Base-by-base conservation (phyloP, 192 early-diverging fungal species). In the Backusella mclennaniae region DNA sequence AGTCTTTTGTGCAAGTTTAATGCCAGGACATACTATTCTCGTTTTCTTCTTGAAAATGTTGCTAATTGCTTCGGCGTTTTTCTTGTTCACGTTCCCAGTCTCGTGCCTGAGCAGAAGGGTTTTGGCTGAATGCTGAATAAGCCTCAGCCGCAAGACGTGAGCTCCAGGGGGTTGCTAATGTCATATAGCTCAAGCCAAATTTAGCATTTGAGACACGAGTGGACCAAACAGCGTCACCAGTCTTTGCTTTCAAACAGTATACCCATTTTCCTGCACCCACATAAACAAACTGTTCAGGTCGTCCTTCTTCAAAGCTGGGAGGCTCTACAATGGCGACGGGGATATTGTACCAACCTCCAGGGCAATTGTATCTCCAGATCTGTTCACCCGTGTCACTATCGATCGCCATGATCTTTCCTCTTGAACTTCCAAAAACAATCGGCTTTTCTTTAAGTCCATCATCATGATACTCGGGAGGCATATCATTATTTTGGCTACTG, bases 331-430 rank as follows among this genome's bases (percentile, higher is more conserved):
- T 46, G 3, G 66, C 63, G 0, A 63, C 53, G n/a, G 79, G 75
- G 14, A 80, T 52, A 44, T 76, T 66, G 12, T 73, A 73, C 21
- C 79, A 56, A 6, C 70, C 79, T 39, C 69, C 70, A 19, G 79
- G 79, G 29, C 79, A 80, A 3, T 73, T 59, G 21, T 67, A 80
- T 29, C 33, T 52, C 79, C 79, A 80, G 4, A 73, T 53, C 9
- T 59, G 41, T 42, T 72, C 68, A 2, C 79, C 79, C 7, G 69
- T 66, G 1, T 46, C 39, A 8, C 49, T 38, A 59, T 80, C 36
- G 8, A 80, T 73, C 0, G 74, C 79, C 31, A 80, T 39, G 3
- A 72, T 63, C 31, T 73, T 80, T 9, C 79, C 79, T 35, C 33
- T 23, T 8, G 79, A 44, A 14, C 74, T 76, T 6, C 41, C 53